Conservation (phyloP, 2,329 filamentous ascomycete species). For the Colletotrichum sublineola region DNA sequence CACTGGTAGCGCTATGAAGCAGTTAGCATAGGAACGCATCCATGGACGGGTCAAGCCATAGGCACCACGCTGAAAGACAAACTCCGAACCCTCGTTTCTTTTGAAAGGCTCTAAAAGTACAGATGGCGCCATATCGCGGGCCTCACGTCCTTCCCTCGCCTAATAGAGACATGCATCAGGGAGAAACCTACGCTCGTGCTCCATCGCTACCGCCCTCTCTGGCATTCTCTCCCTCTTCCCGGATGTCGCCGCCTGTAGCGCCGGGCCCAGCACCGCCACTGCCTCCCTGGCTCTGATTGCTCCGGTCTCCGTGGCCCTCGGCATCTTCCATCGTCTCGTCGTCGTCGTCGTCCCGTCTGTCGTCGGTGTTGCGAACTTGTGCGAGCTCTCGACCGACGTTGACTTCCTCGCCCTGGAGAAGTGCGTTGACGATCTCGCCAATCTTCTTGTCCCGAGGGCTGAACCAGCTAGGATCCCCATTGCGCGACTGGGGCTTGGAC, state of each 20-base stretch:
- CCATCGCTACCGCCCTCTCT: constrained; percentile 96
- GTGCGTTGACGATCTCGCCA: constrained; percentile 84
- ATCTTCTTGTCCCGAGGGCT: constrained; percentile 89
- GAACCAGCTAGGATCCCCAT: constrained; percentile 80
- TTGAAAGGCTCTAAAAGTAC: constrained; percentile 47
- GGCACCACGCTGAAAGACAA: constrained; percentile 37
- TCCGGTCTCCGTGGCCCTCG: constrained; percentile 72
- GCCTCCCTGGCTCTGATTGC: constrained; percentile 69
- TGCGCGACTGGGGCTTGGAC: constrained; percentile 82
- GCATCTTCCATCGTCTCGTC: constrained; percentile 86
- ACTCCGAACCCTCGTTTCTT: constrained; percentile 40
- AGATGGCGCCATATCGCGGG: constrained; percentile 42
- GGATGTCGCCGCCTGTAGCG: constrained; percentile 91
- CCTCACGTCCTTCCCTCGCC: constrained; percentile 28
- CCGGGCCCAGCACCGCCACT: constrained; percentile 86
- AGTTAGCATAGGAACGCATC: constrained; percentile 36
- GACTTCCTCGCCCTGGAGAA: constrained; percentile 91
- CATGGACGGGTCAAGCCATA: constrained; percentile 22
- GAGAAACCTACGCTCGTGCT: constrained; percentile 95
- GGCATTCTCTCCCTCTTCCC: constrained; percentile 88
- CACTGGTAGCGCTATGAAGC: constrained; percentile 29
- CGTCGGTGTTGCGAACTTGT: constrained; percentile 67
- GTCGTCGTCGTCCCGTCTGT: constrained; percentile 70
- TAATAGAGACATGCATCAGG: constrained; percentile 34
- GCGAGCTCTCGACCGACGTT: constrained; percentile 81